Evolutionary conservation across 306 rosid species (phyloP), one percentile per base, ranked within the genome.

Genomic region (Carpinus fangiana): DNA sequence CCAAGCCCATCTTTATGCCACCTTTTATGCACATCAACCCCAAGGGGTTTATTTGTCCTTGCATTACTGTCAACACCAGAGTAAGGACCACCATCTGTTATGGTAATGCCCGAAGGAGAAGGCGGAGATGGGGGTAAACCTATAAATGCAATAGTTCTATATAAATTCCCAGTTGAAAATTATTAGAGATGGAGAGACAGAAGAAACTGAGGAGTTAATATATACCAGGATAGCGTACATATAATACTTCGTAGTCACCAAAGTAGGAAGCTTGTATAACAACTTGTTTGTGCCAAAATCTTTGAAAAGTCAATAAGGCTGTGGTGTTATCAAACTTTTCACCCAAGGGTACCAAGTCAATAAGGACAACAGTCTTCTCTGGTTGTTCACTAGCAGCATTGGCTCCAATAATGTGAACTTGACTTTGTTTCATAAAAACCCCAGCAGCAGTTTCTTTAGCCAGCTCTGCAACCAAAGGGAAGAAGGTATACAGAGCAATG

Each of bases 111-210:
- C 48, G 89, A 82, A 74, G 97, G 88, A 71, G 81, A 80, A 75
- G 99, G 98, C 73, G 99, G 99, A 72, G 98, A 88, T 45, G 85
- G 90, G 20, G 99, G 98, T 80, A 95, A 87, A 80, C 99, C 98
- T 93, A 70, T 70, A 85, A 17, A 72, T 52, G 71, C 56, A 83
- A 80, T 20, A 83, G 64, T 17, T 79, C 47, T 56, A 53, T 53
- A 55, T 76, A 80, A 31, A 70, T 76, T 70, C 47, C 60, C 73
- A 70, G 74, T 45, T 62, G 65, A 78, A 82, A 46, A 77, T 31
- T 67, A 76, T 78, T 38, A 77, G 71, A 77, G 48, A 52, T 18
- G 77, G 11, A 68, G 3, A 20, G 50, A 75, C 68, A 23, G 56
- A 82, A 78, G 80, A 75, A 71, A 66, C 16, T 43, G 53, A 59